Evolutionary conservation across 2,329 filamentous ascomycete genomes (phyloP), one percentile per base, ranked within the genome.

Genomic region (Botrytis sinoallii): DNA sequence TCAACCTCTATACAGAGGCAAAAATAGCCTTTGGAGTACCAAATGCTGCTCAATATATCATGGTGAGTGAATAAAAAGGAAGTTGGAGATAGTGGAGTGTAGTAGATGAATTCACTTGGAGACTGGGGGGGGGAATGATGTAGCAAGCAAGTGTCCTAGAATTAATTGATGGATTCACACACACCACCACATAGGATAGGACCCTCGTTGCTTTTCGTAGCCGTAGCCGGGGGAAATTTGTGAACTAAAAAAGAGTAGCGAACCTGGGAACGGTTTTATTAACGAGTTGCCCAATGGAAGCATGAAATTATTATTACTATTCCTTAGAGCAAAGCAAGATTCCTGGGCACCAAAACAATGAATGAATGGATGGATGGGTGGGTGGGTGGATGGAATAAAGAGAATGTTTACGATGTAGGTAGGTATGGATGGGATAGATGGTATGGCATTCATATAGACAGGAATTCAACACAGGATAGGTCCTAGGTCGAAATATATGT

Each of bases 41-140:
- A 73, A 74, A 57, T 61, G 55, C 44, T 74, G 67, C 66, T 81
- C 78, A 81, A 79, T 77, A 75, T 78, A 77, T 77, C 80, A 81
- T 81, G 74, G 74, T 72, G 61, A 63, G 42, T 35, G 65, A 64
- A 70, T 64, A 22, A 35, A 29, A 46, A 73, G 25, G 60, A 18
- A 46, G 32, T 55, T 60, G 7, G 29, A 59, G 42, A 38, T 60
- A 61, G 48, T 73, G 52, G 68, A 68, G 29, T 29, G 46, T 72
- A 38, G 59, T 29, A 67, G 65, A 59, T 72, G 46, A 61, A 29
- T 38, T 63, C 38, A 40, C 38, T 75, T 64, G 57, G 42, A 35
- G 66, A 46, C 55, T 57, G 66, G 68, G 73, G 72, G 63, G 2
- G 40, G 29, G 6, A 29, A 25, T 22, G 65, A 38, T 48, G 32